Conservation (phyloP, 495 filamentous ascomycete genomes). For the Aspergillus coremiiformis region DNA sequence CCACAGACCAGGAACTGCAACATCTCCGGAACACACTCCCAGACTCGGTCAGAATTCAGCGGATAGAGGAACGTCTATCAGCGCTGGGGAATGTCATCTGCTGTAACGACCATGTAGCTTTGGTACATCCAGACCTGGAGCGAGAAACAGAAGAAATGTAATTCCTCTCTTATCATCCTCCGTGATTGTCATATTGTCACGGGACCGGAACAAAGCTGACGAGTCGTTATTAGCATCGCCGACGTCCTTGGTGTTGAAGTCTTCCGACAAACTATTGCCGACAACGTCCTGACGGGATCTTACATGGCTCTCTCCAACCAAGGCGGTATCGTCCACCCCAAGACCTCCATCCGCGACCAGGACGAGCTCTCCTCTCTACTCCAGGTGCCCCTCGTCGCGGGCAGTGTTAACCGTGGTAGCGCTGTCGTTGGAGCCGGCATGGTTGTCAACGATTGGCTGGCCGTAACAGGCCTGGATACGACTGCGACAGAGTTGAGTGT, state of each 20-base stretch:
- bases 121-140: slow-evolving; percentile 95
- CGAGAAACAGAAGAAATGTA: slow-evolving; percentile 89
- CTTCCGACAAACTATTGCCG: slow-evolving; percentile 93
- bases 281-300: slow-evolving; percentile 90
- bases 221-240: slow-evolving; percentile 51
- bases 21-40: slow-evolving; percentile 92
- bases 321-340: slow-evolving; percentile 94
- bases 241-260: slow-evolving; percentile 97
- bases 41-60: slow-evolving; percentile 81
- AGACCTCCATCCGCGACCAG: slow-evolving; percentile 93
- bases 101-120: slow-evolving; percentile 90
- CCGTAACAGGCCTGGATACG: slow-evolving; percentile 92
- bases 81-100: slow-evolving; percentile 97
- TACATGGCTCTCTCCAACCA: slow-evolving; percentile 97
- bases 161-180: neutral
- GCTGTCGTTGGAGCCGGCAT: slow-evolving; percentile 95
- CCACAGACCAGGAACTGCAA: slow-evolving; percentile 96
- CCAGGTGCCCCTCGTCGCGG: slow-evolving; percentile 92
- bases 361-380: slow-evolving; percentile 91
- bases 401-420: slow-evolving; percentile 83
- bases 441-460: slow-evolving; percentile 99
- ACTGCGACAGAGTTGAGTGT: slow-evolving; percentile 96
- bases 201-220: neutral
- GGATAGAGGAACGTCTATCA: slow-evolving; percentile 94
- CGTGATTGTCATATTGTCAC: neutral